These are phyloP conservation scores for Prototheca wickerhamii DNA, from an alignment of 163 green algal species.

Conservation along the genomic window DNA sequence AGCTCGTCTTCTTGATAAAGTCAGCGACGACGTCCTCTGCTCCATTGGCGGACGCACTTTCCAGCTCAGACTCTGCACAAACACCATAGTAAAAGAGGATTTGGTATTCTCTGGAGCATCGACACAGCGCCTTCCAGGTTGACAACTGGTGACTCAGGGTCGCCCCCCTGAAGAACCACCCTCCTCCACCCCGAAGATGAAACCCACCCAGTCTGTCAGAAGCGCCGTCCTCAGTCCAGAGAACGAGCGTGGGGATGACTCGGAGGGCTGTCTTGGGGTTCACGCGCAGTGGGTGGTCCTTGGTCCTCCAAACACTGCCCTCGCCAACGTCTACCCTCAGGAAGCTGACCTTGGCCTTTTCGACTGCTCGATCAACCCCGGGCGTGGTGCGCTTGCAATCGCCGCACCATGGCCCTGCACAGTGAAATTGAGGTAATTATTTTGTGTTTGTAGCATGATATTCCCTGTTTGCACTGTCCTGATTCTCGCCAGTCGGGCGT, in stretches of 20 bases:
- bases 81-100: neutral
- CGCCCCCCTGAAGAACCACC: neutral
- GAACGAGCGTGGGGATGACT: constrained; percentile 3
- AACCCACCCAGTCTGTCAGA: neutral
- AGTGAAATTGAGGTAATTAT: too few relatives aligned
- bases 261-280: neutral
- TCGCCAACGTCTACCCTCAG: neutral
- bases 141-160: too few relatives aligned
- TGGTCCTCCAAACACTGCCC: neutral
- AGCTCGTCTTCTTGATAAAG: neutral
- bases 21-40: neutral
- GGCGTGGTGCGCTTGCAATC: neutral
- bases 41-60: neutral
- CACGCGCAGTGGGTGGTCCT: neutral
- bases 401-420: neutral
- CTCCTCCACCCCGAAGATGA: neutral
- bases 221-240: neutral
- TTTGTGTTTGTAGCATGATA: too few relatives aligned
- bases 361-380: neutral
- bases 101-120: too few relatives aligned
- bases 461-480: too few relatives aligned
- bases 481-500: neutral
- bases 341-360: neutral
- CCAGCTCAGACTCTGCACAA: constrained; percentile 1
- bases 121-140: too few relatives aligned